These are phyloP conservation scores for Penicillium frequentans DNA, from an alignment of 2,329 filamentous ascomycete species.

Conservation along the genomic window DNA sequence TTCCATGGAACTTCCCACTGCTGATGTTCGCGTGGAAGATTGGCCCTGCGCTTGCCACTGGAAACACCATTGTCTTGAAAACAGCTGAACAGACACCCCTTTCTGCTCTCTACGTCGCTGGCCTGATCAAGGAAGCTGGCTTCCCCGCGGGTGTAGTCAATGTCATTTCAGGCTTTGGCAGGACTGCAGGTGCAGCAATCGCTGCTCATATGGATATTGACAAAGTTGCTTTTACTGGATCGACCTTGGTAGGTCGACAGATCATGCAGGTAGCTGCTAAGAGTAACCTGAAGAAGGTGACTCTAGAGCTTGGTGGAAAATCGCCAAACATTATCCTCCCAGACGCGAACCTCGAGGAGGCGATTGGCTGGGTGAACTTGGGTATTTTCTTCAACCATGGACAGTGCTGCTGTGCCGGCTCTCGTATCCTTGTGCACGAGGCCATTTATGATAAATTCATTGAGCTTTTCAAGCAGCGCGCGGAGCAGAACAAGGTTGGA, in stretches of 20 bases:
- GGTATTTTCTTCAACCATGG: background rate
- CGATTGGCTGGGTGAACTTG: background rate
- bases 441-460: slow-evolving; percentile 1
- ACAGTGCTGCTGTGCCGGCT: background rate
- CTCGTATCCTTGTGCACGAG: background rate
- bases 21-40: slow-evolving; percentile 79
- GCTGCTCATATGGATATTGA: background rate
- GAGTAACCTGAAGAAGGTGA: background rate
- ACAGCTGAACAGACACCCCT: slow-evolving; percentile 66
- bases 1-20: slow-evolving; percentile 79
- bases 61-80: slow-evolving; percentile 64
- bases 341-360: background rate
- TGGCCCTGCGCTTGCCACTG: slow-evolving; percentile 64
- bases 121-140: slow-evolving; percentile 57
- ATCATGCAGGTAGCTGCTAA: background rate
- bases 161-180: slow-evolving; percentile 71
- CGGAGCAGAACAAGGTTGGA: background rate
- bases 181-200: slow-evolving; percentile 38
- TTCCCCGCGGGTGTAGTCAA: slow-evolving; percentile 63
- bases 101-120: slow-evolving; percentile 60
- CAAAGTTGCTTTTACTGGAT: slow-evolving; percentile 3
- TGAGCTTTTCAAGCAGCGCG: background rate
- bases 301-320: slow-evolving; percentile 3
- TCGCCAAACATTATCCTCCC: background rate
- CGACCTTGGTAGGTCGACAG: background rate